Evolutionary conservation across 805 yeast species (phyloP), one percentile per base, ranked within the genome.

Genomic region (Diddensiella transvaalensis): DNA sequence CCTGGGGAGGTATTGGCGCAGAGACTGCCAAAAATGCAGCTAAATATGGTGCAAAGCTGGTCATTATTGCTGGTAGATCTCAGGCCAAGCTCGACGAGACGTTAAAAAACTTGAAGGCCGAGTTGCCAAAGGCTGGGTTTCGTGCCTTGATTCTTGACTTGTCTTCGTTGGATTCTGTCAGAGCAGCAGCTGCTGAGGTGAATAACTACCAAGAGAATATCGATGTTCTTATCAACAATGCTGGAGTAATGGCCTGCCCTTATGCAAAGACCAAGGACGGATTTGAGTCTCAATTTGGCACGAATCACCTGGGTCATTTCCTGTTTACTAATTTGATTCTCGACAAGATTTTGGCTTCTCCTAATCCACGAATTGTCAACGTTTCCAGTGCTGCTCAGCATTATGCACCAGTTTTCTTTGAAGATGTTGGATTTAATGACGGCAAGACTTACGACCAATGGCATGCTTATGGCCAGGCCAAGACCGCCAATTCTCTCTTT

Each of bases 201-300:
- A 36, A 29, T 36, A 24, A 29, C 8, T 40, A 36, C 24, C 52
- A 50, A 24, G 36, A 44, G 26, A 53, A 68, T 17, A 62, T 87
- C 22, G 81, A 86, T 62, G 64, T 87, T 19, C 70, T 87, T 29
- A 74, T 87, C 41, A 79, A 85, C 56, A 87, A 87, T 63, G 90
- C 95, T 1, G 93, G 95, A 1, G 79, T 83, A 3, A 82, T 85
- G 80, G 89, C 85, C 13, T 69, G 81, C 6, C 91, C 95, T 0
- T 80, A 70, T 62, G 70, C 76, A 17, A 55, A 71, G 29, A 84
- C 95, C 0, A 73, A 70, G 30, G 88, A 84, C 57, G 80, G 79
- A 2, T 85, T 84, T 61, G 96, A 88, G 63, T 73, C 84, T 15
- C 95, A 87, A 60, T 68, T 86, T 50, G 95, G 85, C 59, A 82